These are phyloP conservation scores for Kuraishia floccosa DNA, from an alignment of 805 yeast genomes.

Conservation along the genomic window DNA sequence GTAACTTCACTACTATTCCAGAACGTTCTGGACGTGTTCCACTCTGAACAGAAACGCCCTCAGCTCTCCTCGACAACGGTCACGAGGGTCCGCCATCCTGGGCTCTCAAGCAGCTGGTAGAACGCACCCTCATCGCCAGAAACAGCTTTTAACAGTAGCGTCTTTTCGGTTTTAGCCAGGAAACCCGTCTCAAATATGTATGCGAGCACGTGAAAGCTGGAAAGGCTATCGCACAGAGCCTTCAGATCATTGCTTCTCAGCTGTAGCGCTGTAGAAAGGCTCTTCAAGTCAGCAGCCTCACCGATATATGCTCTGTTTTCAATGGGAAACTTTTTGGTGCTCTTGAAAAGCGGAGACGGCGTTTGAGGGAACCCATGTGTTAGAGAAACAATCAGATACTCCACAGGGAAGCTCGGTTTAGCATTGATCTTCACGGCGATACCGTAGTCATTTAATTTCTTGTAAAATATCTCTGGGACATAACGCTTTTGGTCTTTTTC, in stretches of 20 bases:
- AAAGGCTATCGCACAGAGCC: slow-evolving; percentile 21
- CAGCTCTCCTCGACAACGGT: slow-evolving; percentile 25
- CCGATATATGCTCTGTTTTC: slow-evolving; percentile 76
- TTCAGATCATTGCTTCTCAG: slow-evolving; percentile 16
- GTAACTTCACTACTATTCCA: slow-evolving; percentile 3
- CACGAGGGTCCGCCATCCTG: slow-evolving; percentile 77
- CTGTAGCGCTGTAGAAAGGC: slow-evolving; percentile 39
- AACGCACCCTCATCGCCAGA: slow-evolving; percentile 26
- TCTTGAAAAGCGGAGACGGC: slow-evolving; percentile 30
- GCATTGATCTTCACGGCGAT: slow-evolving; percentile 81
- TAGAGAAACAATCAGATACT: slow-evolving; percentile 72
- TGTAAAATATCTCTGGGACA: slow-evolving; percentile 90
- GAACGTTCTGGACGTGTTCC: slow-evolving; percentile 2
- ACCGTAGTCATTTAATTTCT: slow-evolving; percentile 78
- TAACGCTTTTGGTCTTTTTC: slow-evolving; percentile 64
- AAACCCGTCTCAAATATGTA: slow-evolving; percentile 47
- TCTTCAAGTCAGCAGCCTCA: slow-evolving; percentile 52
- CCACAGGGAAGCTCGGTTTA: slow-evolving; percentile 89
- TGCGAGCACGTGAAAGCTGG: slow-evolving; percentile 71
- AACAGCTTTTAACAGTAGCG: slow-evolving; percentile 33
- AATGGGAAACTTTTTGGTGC: slow-evolving; percentile 46
- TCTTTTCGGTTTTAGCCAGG: slow-evolving; percentile 42
- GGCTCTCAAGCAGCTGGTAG: slow-evolving; percentile 41
- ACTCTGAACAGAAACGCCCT: neutral
- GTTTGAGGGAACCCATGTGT: slow-evolving; percentile 87